phyloP scores from a whole-genome alignment of 169 alveolate genomes.

The Eimeria mitis region DNA sequence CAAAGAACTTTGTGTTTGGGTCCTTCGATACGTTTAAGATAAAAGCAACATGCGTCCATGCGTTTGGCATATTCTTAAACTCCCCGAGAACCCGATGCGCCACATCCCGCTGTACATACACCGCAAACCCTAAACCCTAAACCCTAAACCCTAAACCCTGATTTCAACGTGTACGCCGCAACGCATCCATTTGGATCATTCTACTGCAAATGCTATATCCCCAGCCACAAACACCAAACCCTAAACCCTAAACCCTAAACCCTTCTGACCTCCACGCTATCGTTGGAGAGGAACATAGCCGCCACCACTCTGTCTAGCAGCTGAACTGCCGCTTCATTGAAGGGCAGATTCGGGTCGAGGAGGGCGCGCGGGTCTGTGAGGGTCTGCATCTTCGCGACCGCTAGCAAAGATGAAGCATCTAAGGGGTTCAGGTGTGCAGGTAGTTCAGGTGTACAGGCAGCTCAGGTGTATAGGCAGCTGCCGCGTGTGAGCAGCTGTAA shows the following conservation, averaged over 20 bases:
- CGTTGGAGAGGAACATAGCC: constrained; percentile 91
- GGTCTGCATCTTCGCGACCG: constrained; percentile 3
- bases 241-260: constrained; percentile 38
- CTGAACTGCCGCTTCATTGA: constrained; percentile 91
- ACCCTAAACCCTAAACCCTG: constrained; percentile 42
- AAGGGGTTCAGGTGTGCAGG: not conserved
- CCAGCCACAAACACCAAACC: constrained; percentile 35
- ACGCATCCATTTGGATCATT: no score
- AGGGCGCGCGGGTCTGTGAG: constrained; percentile 88
- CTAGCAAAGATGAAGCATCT: not conserved
- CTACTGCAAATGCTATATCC: no score
- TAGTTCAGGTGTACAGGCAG: not conserved
- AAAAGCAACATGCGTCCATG: constrained; percentile 95
- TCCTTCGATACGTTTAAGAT: constrained; percentile 89
- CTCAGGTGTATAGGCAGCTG: not conserved
- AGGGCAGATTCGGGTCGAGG: constrained; percentile 91
- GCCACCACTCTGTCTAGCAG: constrained; percentile 92
- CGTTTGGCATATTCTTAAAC: constrained; percentile 91
- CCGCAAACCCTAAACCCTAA: constrained; percentile 52
- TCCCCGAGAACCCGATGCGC: constrained; percentile 93
- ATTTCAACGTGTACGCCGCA: no score
- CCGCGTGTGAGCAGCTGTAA: not conserved
- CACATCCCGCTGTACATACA: constrained; percentile 88
- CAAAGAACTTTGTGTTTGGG: constrained; percentile 86
- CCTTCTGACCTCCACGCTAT: constrained; percentile 43